phyloP scores from a whole-genome alignment of 371 early-diverging fungal genomes.

The Circinella minor region DNA sequence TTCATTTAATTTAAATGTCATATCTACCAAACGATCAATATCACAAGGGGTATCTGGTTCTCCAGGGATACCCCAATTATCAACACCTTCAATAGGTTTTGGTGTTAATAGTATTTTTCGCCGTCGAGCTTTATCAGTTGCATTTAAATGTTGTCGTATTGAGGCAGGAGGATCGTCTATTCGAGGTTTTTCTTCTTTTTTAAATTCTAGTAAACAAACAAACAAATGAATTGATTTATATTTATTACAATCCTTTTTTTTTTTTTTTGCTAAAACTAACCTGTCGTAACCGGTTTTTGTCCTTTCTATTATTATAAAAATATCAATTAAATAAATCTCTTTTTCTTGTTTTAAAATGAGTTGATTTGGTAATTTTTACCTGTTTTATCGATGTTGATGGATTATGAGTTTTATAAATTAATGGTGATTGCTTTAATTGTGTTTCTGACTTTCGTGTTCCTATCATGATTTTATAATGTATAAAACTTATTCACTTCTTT shows the following conservation, averaged over 20 bases:
- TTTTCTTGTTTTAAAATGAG: too few relatives aligned
- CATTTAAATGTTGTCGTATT: slow-evolving; percentile 14
- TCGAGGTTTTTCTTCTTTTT: background rate
- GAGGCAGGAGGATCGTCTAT: slow-evolving; percentile 5
- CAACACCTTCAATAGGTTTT: slow-evolving; percentile 46
- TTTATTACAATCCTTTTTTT: background rate
- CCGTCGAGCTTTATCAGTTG: slow-evolving; percentile 19
- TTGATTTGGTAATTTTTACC: too few relatives aligned
- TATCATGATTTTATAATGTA: too few relatives aligned
- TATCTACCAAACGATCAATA: slow-evolving; percentile 51
- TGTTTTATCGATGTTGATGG: too few relatives aligned
- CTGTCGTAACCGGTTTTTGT: background rate
- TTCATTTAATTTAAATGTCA: background rate
- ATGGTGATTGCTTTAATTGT: too few relatives aligned
- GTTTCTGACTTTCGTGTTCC: too few relatives aligned
- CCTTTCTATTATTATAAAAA: background rate
- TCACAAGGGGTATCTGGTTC: slow-evolving; percentile 54
- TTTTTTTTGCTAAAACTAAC: too few relatives aligned
- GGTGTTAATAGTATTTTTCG: slow-evolving; percentile 32
- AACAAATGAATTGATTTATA: too few relatives aligned
- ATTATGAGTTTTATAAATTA: too few relatives aligned
- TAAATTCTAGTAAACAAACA: background rate
- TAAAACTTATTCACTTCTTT: too few relatives aligned
- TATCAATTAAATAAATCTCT: too few relatives aligned
- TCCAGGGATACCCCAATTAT: slow-evolving; percentile 58